Percentiles rank a stretch among this genome's conserved stretches.
These are phyloP conservation scores for Mytilinidion resinicola DNA, from an alignment of 495 filamentous ascomycete species.

Conservation along the genomic window DNA sequence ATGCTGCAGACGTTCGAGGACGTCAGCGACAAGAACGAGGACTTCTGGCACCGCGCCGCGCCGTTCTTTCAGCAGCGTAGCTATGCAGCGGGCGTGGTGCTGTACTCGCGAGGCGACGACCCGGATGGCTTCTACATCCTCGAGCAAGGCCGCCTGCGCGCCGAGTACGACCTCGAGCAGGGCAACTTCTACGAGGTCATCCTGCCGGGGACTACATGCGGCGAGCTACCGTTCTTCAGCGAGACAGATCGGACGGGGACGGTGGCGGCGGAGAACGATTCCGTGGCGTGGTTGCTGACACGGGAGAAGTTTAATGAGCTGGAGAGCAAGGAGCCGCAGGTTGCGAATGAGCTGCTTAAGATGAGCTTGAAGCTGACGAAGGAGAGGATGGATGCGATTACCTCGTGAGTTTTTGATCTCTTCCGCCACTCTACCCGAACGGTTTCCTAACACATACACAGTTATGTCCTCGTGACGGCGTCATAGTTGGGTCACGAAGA, in stretches of 20 bases:
- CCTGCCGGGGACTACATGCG: conserved; percentile 89
- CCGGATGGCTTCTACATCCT: conserved; percentile 81
- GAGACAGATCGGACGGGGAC: conserved; percentile 82
- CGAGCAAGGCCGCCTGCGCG: conserved; percentile 79
- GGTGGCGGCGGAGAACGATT: conserved; percentile 72
- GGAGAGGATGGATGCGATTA: conserved; percentile 87
- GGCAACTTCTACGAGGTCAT: conserved; percentile 86
- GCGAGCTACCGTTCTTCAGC: conserved; percentile 92
- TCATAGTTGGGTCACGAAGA: neutral
- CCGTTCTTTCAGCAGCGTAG: conserved; percentile 64
- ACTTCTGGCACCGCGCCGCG: conserved; percentile 83
- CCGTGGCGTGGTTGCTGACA: conserved; percentile 75
- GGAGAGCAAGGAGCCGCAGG: conserved; percentile 61
- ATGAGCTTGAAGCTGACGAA: conserved; percentile 81
- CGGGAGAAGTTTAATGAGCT: conserved; percentile 61
- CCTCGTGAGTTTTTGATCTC: conserved; percentile 32
- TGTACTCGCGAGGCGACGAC: conserved; percentile 55
- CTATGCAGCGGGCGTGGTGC: conserved; percentile 58
- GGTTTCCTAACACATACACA: neutral
- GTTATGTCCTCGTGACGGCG: neutral
- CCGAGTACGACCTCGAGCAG: conserved; percentile 84
- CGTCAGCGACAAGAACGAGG: conserved; percentile 74
- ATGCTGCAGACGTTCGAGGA: conserved; percentile 90
- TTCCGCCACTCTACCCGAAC: neutral
- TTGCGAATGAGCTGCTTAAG: conserved; percentile 76